Conservation (phyloP, 2,329 filamentous ascomycete genomes). For the Ambrosiella beaveri region DNA sequence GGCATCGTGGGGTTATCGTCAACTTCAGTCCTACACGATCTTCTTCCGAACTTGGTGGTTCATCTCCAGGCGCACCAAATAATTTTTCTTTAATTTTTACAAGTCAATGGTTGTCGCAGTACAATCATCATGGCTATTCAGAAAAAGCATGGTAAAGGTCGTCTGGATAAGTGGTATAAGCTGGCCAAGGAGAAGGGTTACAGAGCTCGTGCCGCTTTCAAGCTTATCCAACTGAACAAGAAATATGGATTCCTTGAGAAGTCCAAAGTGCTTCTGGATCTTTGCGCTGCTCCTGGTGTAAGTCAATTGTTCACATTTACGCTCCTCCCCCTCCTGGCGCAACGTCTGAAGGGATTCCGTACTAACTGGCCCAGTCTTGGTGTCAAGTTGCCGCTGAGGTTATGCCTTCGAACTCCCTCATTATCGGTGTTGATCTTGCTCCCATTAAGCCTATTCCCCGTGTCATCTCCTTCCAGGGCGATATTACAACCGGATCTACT, state of each 20-base stretch:
- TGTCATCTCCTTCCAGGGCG: slow-evolving; percentile 89
- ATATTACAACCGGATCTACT: slow-evolving; percentile 95
- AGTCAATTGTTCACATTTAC: slow-evolving; percentile 20
- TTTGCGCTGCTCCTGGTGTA: slow-evolving; percentile 89
- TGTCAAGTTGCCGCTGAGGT: slow-evolving; percentile 90
- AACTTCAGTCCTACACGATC: not conserved
- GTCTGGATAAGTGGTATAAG: slow-evolving; percentile 97
- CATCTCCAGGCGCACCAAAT: not conserved
- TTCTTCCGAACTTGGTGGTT: not conserved
- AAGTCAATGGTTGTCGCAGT: not conserved
- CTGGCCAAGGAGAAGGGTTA: slow-evolving; percentile 98
- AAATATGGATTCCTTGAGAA: slow-evolving; percentile 97
- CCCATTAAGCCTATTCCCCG: slow-evolving; percentile 92
- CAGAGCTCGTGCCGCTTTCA: slow-evolving; percentile 88
- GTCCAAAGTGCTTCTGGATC: slow-evolving; percentile 89
- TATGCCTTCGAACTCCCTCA: slow-evolving; percentile 79
- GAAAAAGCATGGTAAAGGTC: slow-evolving; percentile 97
- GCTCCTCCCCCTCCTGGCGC: not conserved
- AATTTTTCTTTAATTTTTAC: not conserved
- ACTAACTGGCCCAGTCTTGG: slow-evolving; percentile 50
- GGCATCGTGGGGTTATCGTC: slow-evolving; percentile 7
- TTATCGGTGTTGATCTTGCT: slow-evolving; percentile 82
- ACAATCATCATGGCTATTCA: slow-evolving; percentile 64
- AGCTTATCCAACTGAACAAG: slow-evolving; percentile 95
- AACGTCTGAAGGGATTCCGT: not conserved